Percentiles rank a stretch among this genome's conserved stretches.
These are phyloP conservation scores for Chalciporus sp. DNA, from an alignment of 1,284 basidiomycete genomes.

Conservation along the genomic window DNA sequence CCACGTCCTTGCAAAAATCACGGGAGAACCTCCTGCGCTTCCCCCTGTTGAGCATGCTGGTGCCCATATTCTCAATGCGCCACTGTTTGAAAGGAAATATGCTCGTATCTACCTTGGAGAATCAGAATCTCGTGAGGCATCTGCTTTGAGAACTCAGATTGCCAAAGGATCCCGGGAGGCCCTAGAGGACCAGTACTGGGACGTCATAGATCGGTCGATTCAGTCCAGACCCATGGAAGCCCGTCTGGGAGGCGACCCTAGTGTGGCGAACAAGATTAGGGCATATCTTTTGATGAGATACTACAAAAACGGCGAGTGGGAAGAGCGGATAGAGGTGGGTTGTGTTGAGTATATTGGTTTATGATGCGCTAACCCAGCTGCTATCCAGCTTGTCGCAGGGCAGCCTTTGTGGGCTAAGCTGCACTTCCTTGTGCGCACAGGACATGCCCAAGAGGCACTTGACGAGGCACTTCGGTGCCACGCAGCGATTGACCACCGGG, in stretches of 20 bases:
- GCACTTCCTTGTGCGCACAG: constrained; percentile 89
- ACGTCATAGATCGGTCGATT: constrained; percentile 84
- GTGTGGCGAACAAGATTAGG: constrained; percentile 85
- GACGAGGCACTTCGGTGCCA: constrained; percentile 76
- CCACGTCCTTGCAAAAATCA: constrained; percentile 73
- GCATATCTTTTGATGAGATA: constrained; percentile 83
- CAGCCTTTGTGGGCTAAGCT: constrained; percentile 92
- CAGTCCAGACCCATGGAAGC: constrained; percentile 85
- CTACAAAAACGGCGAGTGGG: constrained; percentile 83
- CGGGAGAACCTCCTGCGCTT: constrained; percentile 64
- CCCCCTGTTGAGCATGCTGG: constrained; percentile 75
- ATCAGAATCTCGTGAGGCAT: constrained; percentile 66
- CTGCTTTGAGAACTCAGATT: constrained; percentile 66
- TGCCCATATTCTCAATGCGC: constrained; percentile 76
- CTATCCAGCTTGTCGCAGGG: constrained; percentile 70
- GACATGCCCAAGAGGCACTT: constrained; percentile 81
- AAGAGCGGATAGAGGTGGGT: constrained; percentile 79
- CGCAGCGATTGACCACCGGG: constrained; percentile 76
- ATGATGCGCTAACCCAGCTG: background rate
- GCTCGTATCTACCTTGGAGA: constrained; percentile 74
- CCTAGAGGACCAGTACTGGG: constrained; percentile 85
- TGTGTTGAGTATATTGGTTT: background rate
- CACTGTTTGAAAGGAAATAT: constrained; percentile 72
- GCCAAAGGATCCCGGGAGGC: constrained; percentile 73
- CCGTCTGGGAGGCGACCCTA: constrained; percentile 89